Conservation (phyloP, 345 rosid genomes). For the Aquilaria yunnanensis region DNA sequence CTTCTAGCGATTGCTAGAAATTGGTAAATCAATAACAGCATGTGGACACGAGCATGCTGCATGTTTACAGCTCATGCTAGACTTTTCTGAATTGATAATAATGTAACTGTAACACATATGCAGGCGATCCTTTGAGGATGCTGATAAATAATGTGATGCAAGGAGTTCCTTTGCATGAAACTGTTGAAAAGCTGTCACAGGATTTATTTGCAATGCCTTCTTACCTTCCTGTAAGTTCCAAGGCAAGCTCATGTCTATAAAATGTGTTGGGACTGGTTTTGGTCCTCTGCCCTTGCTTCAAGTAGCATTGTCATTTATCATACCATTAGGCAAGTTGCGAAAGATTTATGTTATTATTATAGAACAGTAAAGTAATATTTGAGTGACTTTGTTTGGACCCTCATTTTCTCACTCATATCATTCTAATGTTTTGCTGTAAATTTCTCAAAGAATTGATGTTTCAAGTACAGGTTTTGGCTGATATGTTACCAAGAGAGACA, state of each 20-base stretch:
- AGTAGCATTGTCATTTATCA: too few relatives aligned
- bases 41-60: too few relatives aligned
- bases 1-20: too few relatives aligned
- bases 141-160: slow-evolving; percentile 23
- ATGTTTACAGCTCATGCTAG: too few relatives aligned
- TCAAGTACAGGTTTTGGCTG: slow-evolving; percentile 38
- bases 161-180: slow-evolving; percentile 15
- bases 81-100: not conserved
- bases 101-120: not conserved
- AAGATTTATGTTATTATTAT: too few relatives aligned
- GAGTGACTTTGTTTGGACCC: too few relatives aligned
- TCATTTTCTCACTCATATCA: too few relatives aligned
- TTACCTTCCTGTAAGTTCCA: slow-evolving; percentile 23
- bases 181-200: slow-evolving; percentile 20
- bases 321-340: too few relatives aligned
- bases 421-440: too few relatives aligned
- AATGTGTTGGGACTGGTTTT: not conserved
- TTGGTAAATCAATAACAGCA: too few relatives aligned
- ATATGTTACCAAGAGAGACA: slow-evolving; percentile 46
- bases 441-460: too few relatives aligned
- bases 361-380: too few relatives aligned
- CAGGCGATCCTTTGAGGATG: slow-evolving; percentile 30
- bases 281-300: not conserved
- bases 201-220: slow-evolving; percentile 24
- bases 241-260: not conserved